phyloP scores from a whole-genome alignment of 805 yeast species.

The Wickerhamiella azymoides region DNA sequence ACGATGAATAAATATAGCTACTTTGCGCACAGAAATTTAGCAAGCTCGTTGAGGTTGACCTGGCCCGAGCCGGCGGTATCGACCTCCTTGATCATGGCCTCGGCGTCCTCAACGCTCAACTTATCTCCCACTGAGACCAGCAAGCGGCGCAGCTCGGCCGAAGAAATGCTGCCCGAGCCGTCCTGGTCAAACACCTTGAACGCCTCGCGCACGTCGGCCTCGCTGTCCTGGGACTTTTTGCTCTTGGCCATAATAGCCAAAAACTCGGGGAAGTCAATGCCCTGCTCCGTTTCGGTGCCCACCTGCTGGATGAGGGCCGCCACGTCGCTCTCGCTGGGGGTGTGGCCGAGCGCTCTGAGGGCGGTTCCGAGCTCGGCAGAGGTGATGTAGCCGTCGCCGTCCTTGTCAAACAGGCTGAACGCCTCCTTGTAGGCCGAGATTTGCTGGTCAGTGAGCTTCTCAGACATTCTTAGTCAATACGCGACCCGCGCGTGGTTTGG shows the following conservation, averaged over 20 bases:
- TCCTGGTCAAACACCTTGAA: conserved; percentile 88
- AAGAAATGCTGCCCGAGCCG: conserved; percentile 92
- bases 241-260: conserved; percentile 80
- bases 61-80: conserved; percentile 84
- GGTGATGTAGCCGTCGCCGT: conserved; percentile 88
- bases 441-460: conserved; percentile 84
- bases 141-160: conserved; percentile 92
- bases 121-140: conserved; percentile 95
- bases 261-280: conserved; percentile 69
- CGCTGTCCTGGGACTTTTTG: conserved; percentile 90
- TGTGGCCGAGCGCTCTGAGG: conserved; percentile 94
- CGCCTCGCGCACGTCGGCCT: conserved; percentile 93
- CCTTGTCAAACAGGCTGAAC: conserved; percentile 88
- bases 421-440: conserved; percentile 96
- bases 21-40: conserved; percentile 22
- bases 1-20: not conserved
- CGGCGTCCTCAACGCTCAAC: conserved; percentile 89
- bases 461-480: conserved; percentile 34
- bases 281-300: conserved; percentile 87
- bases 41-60: conserved; percentile 90
- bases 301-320: conserved; percentile 95
- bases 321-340: conserved; percentile 89
- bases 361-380: conserved; percentile 93
- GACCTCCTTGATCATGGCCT: conserved; percentile 91
- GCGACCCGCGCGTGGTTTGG: no score